Evolutionary conservation across 2,329 filamentous ascomycete genomes (phyloP).

Genomic region (Exophiala aquamarina): DNA sequence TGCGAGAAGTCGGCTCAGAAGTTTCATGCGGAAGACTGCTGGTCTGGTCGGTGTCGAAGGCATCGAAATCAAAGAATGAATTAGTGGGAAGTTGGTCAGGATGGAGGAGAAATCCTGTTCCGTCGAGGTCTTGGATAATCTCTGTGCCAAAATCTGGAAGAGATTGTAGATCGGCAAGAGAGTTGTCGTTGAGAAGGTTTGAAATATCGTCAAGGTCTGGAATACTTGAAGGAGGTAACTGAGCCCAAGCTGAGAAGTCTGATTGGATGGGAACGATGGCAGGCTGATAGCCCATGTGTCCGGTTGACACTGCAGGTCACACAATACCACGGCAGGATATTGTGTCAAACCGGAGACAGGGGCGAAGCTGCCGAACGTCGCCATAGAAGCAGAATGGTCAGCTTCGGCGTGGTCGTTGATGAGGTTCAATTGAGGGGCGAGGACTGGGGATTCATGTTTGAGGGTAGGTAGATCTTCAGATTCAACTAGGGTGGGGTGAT

Average conservation of each 20-base stretch:
- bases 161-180: conserved; percentile 67
- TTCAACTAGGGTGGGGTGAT: conserved; percentile 34
- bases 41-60: conserved; percentile 46
- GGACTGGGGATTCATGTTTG: conserved; percentile 25
- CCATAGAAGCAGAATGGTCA: conserved; percentile 42
- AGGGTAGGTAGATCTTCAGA: conserved; percentile 26
- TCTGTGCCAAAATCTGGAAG: conserved; percentile 73
- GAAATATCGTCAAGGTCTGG: conserved; percentile 68
- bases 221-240: conserved; percentile 55
- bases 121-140: conserved; percentile 70
- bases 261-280: conserved; percentile 40
- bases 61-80: conserved; percentile 57
- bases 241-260: conserved; percentile 36
- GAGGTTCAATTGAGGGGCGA: conserved; percentile 26
- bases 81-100: conserved; percentile 48
- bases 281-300: conserved; percentile 56
- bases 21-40: conserved; percentile 49
- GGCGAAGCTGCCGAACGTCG: conserved; percentile 19
- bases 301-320: conserved; percentile 99
- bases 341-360: conserved; percentile 83
- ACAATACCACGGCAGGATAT: conserved; percentile 99
- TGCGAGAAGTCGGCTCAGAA: conserved; percentile 51
- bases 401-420: conserved; percentile 34
- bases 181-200: conserved; percentile 61
- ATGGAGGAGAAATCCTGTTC: conserved; percentile 46